These are phyloP conservation scores for Toxoplasma gondii DNA, from an alignment of 169 alveolate genomes.

Conservation along the genomic window DNA sequence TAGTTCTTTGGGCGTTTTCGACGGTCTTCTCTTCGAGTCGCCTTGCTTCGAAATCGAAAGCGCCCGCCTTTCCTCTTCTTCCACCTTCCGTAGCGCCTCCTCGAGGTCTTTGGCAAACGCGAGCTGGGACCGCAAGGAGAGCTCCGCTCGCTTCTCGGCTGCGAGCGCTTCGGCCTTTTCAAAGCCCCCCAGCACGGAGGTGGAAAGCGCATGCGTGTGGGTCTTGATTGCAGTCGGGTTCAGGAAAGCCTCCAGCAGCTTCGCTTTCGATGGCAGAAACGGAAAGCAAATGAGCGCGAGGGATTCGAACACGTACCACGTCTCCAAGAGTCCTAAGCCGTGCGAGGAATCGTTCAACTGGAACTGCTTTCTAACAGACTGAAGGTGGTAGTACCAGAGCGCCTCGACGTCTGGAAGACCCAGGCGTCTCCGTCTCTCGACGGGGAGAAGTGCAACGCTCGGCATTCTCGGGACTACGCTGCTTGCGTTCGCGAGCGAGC, in stretches of 20 bases:
- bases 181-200: neutral
- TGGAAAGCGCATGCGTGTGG: neutral
- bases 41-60: neutral
- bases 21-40: neutral
- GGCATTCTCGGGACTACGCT: neutral
- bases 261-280: conserved; percentile 41
- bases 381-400: conserved; percentile 45
- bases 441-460: neutral
- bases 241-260: conserved; percentile 45
- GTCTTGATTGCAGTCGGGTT: neutral
- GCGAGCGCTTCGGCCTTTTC: neutral
- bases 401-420: conserved; percentile 34
- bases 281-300: conserved; percentile 47
- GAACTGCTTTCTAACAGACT: conserved; percentile 55
- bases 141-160: neutral
- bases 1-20: neutral
- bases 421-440: conserved; percentile 29
- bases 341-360: conserved; percentile 48
- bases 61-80: conserved; percentile 19
- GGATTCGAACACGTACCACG: conserved; percentile 7
- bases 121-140: neutral
- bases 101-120: conserved; percentile 1
- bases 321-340: conserved; percentile 58
- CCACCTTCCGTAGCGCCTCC: conserved; percentile 16
- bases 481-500: neutral